phyloP scores from a whole-genome alignment of 305 asterid species.

The Fraxinus sp. region DNA sequence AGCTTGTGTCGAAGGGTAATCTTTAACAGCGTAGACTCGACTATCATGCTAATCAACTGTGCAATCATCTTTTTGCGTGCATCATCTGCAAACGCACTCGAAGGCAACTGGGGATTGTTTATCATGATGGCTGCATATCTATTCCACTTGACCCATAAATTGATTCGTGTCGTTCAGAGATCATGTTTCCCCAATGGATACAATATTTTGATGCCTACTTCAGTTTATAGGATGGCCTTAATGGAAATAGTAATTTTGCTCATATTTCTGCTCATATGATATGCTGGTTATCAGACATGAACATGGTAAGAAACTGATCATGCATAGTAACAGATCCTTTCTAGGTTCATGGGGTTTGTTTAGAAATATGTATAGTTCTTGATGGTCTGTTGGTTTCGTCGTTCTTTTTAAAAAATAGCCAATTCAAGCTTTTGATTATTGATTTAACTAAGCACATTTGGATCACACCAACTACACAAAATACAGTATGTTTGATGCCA shows the following conservation, averaged over 20 bases:
- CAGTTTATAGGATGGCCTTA: not conserved
- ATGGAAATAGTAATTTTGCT: conserved; percentile 18
- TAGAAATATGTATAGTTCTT: not conserved
- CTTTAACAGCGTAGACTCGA: conserved; percentile 19
- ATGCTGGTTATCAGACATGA: not conserved
- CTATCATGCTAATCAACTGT: conserved; percentile 24
- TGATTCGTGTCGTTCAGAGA: not conserved
- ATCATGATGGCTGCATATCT: conserved; percentile 29
- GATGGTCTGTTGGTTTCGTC: not conserved
- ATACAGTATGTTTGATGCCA: not conserved
- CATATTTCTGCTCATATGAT: conserved; percentile 15
- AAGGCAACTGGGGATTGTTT: conserved; percentile 25
- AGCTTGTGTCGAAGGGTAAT: conserved; percentile 11
- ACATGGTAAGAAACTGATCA: not conserved
- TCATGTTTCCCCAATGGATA: not conserved
- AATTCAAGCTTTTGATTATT: not conserved
- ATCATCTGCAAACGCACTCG: not conserved
- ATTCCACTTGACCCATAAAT: conserved; percentile 19
- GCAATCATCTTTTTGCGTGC: not conserved
- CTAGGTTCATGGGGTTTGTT: not conserved
- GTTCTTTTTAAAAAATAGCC: not conserved
- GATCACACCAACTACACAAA: not conserved
- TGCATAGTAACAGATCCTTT: not conserved
- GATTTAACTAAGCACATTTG: not conserved
- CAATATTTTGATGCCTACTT: not conserved